Conservation (phyloP, 306 rosid species). For the Vigna trinervia region DNA sequence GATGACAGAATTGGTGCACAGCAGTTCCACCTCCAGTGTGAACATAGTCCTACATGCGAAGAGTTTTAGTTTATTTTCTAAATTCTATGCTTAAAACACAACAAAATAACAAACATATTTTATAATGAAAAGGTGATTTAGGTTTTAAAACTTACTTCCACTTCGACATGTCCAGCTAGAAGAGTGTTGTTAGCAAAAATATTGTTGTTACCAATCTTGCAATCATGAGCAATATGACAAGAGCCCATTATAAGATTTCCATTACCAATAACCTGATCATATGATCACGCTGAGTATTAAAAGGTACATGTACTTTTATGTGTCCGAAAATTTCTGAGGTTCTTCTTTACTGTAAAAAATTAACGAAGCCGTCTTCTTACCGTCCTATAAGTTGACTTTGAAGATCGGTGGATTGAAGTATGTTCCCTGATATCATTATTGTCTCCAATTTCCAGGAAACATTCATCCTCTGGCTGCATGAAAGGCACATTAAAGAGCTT, state of each 20-base stretch:
- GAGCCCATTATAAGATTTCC: slow-evolving; percentile 96
- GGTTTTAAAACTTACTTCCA: slow-evolving; percentile 66
- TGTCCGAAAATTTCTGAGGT: neutral
- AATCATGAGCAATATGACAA: slow-evolving; percentile 96
- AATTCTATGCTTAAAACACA: slow-evolving; percentile 25
- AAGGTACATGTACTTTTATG: slow-evolving; percentile 8
- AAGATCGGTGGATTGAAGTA: slow-evolving; percentile 88
- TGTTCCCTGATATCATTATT: slow-evolving; percentile 85
- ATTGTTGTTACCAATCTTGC: slow-evolving; percentile 79
- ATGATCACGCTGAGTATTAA: slow-evolving; percentile 39
- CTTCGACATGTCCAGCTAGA: slow-evolving; percentile 89
- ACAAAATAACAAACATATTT: slow-evolving; percentile 14
- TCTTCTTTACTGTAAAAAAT: neutral
- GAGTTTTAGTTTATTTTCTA: slow-evolving; percentile 36
- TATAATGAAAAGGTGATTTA: slow-evolving; percentile 7
- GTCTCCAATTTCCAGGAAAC: slow-evolving; percentile 88
- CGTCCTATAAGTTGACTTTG: slow-evolving; percentile 79
- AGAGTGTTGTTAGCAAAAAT: slow-evolving; percentile 91
- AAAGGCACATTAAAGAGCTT: slow-evolving; percentile 34
- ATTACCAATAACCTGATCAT: slow-evolving; percentile 79
- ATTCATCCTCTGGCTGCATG: slow-evolving; percentile 80
- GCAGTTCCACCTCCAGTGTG: slow-evolving; percentile 89
- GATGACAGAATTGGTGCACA: slow-evolving; percentile 90
- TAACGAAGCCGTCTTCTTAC: slow-evolving; percentile 51
- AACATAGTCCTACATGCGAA: slow-evolving; percentile 73